Percentiles rank a stretch among this genome's conserved stretches.
Evolutionary conservation across 441 rosid species (phyloP).

Genomic region (Oxalis stricta): DNA sequence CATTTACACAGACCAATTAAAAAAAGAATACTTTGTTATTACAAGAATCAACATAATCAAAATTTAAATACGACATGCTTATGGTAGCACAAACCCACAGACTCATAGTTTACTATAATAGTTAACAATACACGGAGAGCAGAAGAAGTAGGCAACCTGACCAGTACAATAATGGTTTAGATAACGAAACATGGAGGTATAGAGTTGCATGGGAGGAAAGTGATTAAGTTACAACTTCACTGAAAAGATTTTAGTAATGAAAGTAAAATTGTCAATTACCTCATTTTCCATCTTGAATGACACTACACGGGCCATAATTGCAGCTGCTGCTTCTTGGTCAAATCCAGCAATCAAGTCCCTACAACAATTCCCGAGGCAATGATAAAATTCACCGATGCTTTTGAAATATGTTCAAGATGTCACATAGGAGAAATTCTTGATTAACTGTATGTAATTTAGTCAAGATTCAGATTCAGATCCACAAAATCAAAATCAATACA

Average conservation of each 20-base stretch:
- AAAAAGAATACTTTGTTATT: background rate
- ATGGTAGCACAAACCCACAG: background rate
- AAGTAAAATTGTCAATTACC: conserved; percentile 27
- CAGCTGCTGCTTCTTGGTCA: conserved; percentile 99
- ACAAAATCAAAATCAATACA: no score
- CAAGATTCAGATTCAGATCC: no score
- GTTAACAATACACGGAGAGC: no score
- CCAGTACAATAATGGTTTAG: no score
- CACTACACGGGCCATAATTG: conserved; percentile 73
- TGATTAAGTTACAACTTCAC: background rate
- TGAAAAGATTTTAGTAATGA: background rate
- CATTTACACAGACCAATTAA: conserved; percentile 8
- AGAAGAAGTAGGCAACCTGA: no score
- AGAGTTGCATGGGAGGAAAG: no score
- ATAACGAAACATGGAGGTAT: no score
- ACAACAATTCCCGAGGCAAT: no score
- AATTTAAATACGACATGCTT: background rate
- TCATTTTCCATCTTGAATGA: conserved; percentile 95
- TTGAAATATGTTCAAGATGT: no score
- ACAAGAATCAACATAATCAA: background rate
- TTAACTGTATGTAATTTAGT: no score
- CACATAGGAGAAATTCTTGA: no score
- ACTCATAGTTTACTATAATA: background rate
- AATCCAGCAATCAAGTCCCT: conserved; percentile 90
- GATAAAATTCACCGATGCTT: no score